These are phyloP conservation scores for Bryopsis sp. DNA, from an alignment of 139 green algal species.

Conservation along the genomic window DNA sequence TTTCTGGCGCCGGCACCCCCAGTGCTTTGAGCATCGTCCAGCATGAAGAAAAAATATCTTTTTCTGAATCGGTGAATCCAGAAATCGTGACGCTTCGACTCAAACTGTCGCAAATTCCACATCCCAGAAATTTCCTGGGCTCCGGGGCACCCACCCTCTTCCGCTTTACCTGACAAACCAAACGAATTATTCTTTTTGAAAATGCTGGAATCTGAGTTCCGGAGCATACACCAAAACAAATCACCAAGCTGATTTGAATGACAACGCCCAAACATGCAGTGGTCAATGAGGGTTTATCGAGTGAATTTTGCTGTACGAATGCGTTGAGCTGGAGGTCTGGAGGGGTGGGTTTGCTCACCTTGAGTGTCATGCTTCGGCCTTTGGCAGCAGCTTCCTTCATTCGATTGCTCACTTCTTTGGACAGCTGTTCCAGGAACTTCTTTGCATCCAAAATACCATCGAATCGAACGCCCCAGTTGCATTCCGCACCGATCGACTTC, in stretches of 20 bases:
- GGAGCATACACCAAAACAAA: not conserved
- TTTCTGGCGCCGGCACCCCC: not conserved
- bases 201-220: slow-evolving; percentile 3
- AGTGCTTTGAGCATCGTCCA: not conserved
- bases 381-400: slow-evolving; percentile 25
- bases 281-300: too few species aligned
- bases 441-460: slow-evolving; percentile 36
- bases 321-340: not conserved
- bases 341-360: slow-evolving; percentile 26
- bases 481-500: slow-evolving; percentile 75
- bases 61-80: slow-evolving; percentile 14
- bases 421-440: slow-evolving; percentile 51
- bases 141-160: slow-evolving; percentile 55
- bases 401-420: slow-evolving; percentile 14
- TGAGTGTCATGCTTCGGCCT: slow-evolving; percentile 66
- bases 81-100: slow-evolving; percentile 36
- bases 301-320: too few species aligned
- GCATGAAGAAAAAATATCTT: not conserved
- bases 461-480: slow-evolving; percentile 91
- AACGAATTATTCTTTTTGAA: not conserved
- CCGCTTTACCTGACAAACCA: slow-evolving; percentile 54
- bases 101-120: slow-evolving; percentile 79
- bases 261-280: not conserved
- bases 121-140: slow-evolving; percentile 79
- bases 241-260: not conserved